Evolutionary conservation across 2,329 filamentous ascomycete genomes (phyloP).

Genomic region (Fusarium sp.): DNA sequence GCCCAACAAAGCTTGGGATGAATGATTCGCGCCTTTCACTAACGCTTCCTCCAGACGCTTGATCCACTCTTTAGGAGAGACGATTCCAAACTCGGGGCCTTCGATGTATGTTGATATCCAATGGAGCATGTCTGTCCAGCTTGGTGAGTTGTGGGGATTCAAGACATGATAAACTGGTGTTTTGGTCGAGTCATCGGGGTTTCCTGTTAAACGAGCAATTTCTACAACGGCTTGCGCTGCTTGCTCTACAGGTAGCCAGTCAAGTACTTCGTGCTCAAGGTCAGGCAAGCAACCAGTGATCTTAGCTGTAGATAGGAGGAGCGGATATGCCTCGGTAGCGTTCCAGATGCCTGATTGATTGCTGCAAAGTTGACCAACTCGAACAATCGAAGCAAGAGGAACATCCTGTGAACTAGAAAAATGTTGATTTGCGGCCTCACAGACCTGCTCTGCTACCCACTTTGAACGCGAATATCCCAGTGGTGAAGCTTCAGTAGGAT

Average conservation of each 20-base stretch:
- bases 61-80: conserved; percentile 34
- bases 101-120: conserved; percentile 28
- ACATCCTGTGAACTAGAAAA: not conserved
- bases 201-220: conserved; percentile 32
- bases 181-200: rapidly evolving
- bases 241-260: conserved; percentile 62
- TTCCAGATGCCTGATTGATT: conserved; percentile 65
- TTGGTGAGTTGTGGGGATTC: conserved; percentile 36
- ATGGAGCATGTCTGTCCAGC: conserved; percentile 40
- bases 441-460: conserved; percentile 56
- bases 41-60: conserved; percentile 26
- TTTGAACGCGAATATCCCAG: conserved; percentile 61
- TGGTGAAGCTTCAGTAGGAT: conserved; percentile 47
- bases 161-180: conserved; percentile 42
- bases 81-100: conserved; percentile 7
- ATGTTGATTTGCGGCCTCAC: conserved; percentile 50
- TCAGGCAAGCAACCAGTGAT: conserved; percentile 54
- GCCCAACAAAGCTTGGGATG: conserved; percentile 40
- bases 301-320: conserved; percentile 62
- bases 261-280: conserved; percentile 51
- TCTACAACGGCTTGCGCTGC: conserved; percentile 58
- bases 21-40: conserved; percentile 12
- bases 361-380: conserved; percentile 65
- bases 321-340: conserved; percentile 62
- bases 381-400: conserved; percentile 50